These are phyloP conservation scores for Perkinsus olseni DNA, from an alignment of 169 alveolate species.

Conservation along the genomic window DNA sequence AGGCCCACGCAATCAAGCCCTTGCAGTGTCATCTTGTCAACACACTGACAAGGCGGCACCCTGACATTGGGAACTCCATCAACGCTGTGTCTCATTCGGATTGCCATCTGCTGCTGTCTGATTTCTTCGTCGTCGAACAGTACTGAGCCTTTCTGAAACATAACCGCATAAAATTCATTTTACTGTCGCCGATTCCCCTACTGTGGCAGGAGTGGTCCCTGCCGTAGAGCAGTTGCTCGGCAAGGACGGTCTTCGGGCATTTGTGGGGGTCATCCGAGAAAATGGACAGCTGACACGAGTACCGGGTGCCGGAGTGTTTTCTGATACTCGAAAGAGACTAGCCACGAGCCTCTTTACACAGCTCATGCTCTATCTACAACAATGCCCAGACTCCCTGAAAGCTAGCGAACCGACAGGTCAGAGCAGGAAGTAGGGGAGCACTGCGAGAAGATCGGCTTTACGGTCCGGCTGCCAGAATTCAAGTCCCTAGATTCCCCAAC, in stretches of 20 bases:
- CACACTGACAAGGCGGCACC: neutral
- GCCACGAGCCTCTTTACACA: too few relatives aligned
- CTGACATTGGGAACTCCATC: neutral
- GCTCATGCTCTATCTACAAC: too few relatives aligned
- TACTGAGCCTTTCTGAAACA: neutral
- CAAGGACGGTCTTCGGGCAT: neutral
- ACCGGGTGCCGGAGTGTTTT: too few relatives aligned
- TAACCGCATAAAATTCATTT: neutral
- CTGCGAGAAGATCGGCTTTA: too few relatives aligned
- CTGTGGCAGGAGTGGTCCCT: neutral
- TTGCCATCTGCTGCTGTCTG: neutral
- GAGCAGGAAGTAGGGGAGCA: too few relatives aligned
- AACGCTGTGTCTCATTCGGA: neutral
- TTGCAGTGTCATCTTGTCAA: neutral
- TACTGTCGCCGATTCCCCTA: neutral
- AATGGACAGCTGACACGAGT: neutral
- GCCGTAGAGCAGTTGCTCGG: neutral
- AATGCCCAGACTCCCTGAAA: too few relatives aligned
- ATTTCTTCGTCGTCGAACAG: neutral
- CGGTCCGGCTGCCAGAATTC: too few relatives aligned
- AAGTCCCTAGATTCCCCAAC: too few relatives aligned
- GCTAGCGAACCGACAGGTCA: too few relatives aligned
- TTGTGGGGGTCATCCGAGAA: neutral
- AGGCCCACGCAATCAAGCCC: neutral
- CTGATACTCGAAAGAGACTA: too few relatives aligned